phyloP scores from a whole-genome alignment of 129 eudicot species.

The Lactuca sativa region DNA sequence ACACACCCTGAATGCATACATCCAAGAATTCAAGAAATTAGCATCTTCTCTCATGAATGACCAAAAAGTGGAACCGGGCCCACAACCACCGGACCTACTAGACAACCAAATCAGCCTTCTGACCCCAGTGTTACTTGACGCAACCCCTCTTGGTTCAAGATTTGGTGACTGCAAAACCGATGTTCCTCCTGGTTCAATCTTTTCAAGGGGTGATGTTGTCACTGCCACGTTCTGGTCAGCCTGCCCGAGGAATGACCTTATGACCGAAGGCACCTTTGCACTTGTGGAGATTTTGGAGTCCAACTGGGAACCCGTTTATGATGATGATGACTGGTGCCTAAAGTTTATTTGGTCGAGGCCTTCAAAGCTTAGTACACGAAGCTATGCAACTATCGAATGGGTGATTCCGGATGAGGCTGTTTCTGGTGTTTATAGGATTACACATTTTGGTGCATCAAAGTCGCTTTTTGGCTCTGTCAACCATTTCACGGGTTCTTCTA shows the following conservation, averaged over 20 bases:
- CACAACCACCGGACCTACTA: slow-evolving; percentile 55
- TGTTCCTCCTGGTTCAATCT: slow-evolving; percentile 38
- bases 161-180: slow-evolving; percentile 47
- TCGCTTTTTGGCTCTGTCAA: slow-evolving; percentile 45
- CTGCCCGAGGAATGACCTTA: slow-evolving; percentile 61
- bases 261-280: slow-evolving; percentile 62
- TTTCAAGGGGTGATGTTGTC: slow-evolving; percentile 43
- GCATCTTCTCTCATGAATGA: slow-evolving; percentile 37
- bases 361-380: slow-evolving; percentile 44
- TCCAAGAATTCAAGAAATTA: slow-evolving; percentile 52
- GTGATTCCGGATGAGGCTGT: slow-evolving; percentile 39
- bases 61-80: slow-evolving; percentile 39
- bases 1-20: slow-evolving; percentile 51
- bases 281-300: slow-evolving; percentile 46
- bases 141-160: slow-evolving; percentile 44
- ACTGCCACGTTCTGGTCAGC: slow-evolving; percentile 49
- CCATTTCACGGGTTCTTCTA: slow-evolving; percentile 49
- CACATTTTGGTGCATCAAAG: slow-evolving; percentile 61
- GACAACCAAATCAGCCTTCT: slow-evolving; percentile 54
- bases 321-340: slow-evolving; percentile 56
- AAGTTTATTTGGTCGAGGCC: slow-evolving; percentile 58
- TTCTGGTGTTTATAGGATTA: slow-evolving; percentile 52
- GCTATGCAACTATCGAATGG: slow-evolving; percentile 59
- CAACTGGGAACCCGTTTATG: slow-evolving; percentile 46
- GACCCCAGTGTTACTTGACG: slow-evolving; percentile 44